phyloP scores from a whole-genome alignment of 73 alveolate species.

The Symbiodinium natans region DNA sequence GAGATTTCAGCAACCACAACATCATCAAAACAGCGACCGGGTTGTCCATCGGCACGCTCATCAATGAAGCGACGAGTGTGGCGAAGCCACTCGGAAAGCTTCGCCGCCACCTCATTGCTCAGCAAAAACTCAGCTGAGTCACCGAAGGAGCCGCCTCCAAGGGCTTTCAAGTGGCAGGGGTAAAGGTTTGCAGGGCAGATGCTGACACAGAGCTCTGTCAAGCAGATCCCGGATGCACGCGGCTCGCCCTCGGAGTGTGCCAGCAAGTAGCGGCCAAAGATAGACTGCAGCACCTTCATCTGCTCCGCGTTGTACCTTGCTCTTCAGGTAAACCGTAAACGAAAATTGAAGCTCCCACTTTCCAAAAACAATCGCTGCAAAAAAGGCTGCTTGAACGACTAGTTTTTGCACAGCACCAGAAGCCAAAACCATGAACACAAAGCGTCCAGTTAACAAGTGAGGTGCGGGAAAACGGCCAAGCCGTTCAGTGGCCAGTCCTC shows the following conservation, averaged over 20 bases:
- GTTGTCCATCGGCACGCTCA: slow-evolving; percentile 24
- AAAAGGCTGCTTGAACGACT: not conserved
- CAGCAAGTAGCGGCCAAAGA: slow-evolving; percentile 47
- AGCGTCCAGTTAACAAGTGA: not conserved
- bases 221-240: slow-evolving; percentile 15
- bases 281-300: slow-evolving; percentile 16
- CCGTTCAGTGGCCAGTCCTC: slow-evolving; percentile 49
- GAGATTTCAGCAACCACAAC: not conserved
- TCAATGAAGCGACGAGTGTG: slow-evolving; percentile 70
- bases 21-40: slow-evolving; percentile 59
- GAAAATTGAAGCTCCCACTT: too few relatives aligned
- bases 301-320: slow-evolving; percentile 40
- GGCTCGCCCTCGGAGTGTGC: slow-evolving; percentile 48
- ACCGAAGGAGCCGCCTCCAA: not conserved
- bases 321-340: not conserved
- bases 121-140: not conserved
- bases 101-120: not conserved
- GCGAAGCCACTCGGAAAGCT: slow-evolving; percentile 46
- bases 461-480: slow-evolving; percentile 19
- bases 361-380: too few relatives aligned
- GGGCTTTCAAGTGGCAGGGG: slow-evolving; percentile 24
- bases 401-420: not conserved
- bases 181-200: slow-evolving; percentile 14
- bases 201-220: slow-evolving; percentile 17
- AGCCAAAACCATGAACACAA: too few relatives aligned